Evolutionary conservation across 2,329 filamentous ascomycete genomes (phyloP).

Genomic region (Endothia cerciana): DNA sequence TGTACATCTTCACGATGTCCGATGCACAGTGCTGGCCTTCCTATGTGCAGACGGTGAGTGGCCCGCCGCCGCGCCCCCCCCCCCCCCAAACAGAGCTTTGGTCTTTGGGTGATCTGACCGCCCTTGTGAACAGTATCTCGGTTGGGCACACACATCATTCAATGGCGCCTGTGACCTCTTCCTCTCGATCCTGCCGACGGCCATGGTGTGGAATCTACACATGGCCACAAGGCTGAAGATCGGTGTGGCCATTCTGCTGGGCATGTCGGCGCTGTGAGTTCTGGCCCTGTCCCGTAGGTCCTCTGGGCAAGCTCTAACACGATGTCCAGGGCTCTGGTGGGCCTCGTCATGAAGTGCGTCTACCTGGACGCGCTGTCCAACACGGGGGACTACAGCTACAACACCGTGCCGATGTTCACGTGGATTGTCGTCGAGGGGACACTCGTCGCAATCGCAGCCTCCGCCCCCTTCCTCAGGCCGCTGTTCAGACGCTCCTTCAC

Average conservation of each 20-base stretch:
- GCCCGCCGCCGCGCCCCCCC: too few relatives aligned
- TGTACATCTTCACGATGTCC: conserved; percentile 13
- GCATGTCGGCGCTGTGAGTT: conserved; percentile 21
- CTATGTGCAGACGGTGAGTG: conserved; percentile 15
- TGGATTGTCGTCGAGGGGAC: conserved; percentile 23
- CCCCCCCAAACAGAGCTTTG: not conserved
- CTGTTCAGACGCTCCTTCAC: conserved; percentile 11
- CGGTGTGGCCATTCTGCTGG: conserved; percentile 18
- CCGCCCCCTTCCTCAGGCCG: conserved; percentile 17
- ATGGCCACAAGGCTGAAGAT: conserved; percentile 21
- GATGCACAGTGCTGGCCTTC: conserved; percentile 17
- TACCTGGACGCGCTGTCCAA: conserved; percentile 22
- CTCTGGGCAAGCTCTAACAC: not conserved
- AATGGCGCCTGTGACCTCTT: conserved; percentile 16
- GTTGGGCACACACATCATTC: conserved; percentile 22
- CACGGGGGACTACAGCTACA: conserved; percentile 21
- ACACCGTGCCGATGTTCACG: conserved; percentile 24
- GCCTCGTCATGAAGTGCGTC: conserved; percentile 23
- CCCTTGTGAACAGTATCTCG: conserved; percentile 15
- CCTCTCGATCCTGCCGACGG: conserved; percentile 15
- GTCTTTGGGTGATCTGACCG: not conserved
- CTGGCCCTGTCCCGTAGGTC: not conserved
- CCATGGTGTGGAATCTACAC: conserved; percentile 20
- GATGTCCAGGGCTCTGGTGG: conserved; percentile 12
- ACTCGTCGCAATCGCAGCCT: conserved; percentile 20